Conservation (phyloP, 2,329 filamentous ascomycete genomes). For the Phaeosphaeria sp. region DNA sequence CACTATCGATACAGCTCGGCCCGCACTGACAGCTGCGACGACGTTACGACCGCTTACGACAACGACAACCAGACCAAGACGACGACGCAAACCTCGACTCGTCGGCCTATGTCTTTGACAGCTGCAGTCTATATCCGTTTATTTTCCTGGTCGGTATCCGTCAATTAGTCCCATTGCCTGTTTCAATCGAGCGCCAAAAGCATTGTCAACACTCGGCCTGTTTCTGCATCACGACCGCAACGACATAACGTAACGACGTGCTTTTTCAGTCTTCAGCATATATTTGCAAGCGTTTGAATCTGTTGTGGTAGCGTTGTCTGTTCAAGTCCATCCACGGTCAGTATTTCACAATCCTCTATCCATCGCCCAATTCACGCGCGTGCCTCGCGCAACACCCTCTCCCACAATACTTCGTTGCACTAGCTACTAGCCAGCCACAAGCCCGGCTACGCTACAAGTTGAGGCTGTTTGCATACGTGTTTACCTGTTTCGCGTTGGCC, state of each 20-base stretch:
- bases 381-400: background rate
- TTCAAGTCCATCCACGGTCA: conserved; percentile 25
- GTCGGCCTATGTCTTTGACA: conserved; percentile 28
- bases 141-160: conserved; percentile 36
- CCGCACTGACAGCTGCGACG: conserved; percentile 40
- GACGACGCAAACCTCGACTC: conserved; percentile 15
- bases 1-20: conserved; percentile 42
- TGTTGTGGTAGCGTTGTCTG: background rate
- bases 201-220: conserved; percentile 27
- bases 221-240: conserved; percentile 47
- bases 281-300: conserved; percentile 47
- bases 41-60: conserved; percentile 41
- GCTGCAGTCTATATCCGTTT: conserved; percentile 23
- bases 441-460: conserved; percentile 5
- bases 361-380: background rate
- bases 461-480: conserved; percentile 41
- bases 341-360: conserved; percentile 5
- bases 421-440: background rate
- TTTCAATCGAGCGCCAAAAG: conserved; percentile 42
- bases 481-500: conserved; percentile 33
- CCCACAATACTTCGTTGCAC: background rate
- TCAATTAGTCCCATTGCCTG: conserved; percentile 38
- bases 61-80: conserved; percentile 19
- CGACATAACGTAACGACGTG: conserved; percentile 51
- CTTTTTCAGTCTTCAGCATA: conserved; percentile 48